Evolutionary conservation across 2,329 filamentous ascomycete genomes (phyloP).

Genomic region (Cladosporium velox): DNA sequence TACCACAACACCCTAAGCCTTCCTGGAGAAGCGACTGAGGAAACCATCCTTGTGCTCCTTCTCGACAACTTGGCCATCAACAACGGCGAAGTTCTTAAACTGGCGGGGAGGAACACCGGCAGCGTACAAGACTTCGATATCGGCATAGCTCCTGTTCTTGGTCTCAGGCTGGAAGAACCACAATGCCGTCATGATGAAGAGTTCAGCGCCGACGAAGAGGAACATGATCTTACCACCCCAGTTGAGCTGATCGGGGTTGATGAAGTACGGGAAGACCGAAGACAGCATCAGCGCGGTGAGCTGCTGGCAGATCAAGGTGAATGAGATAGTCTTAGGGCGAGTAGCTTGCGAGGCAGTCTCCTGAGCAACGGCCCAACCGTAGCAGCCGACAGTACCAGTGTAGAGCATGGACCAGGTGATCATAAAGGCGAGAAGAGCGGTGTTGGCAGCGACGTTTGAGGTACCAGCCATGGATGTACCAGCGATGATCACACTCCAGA

Average conservation of each 20-base stretch:
- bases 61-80: constrained; percentile 29
- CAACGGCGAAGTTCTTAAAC: constrained; percentile 29
- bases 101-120: constrained; percentile 26
- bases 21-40: constrained; percentile 26
- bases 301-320: constrained; percentile 36
- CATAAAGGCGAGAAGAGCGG: constrained; percentile 32
- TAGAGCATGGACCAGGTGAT: constrained; percentile 34
- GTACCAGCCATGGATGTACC: constrained; percentile 28
- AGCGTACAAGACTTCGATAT: constrained; percentile 36
- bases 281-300: constrained; percentile 41
- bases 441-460: constrained; percentile 28
- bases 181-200: constrained; percentile 37
- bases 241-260: constrained; percentile 43
- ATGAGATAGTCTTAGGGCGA: constrained; percentile 32
- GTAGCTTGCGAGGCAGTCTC: constrained; percentile 31
- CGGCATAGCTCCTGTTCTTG: constrained; percentile 42
- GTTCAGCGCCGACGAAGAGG: constrained; percentile 40
- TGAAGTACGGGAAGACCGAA: constrained; percentile 42
- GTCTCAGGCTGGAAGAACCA: constrained; percentile 44
- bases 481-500: constrained; percentile 31
- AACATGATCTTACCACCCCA: constrained; percentile 45
- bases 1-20: constrained; percentile 8
- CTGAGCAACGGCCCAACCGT: constrained; percentile 33
- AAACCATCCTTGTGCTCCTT: constrained; percentile 26
- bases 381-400: constrained; percentile 32